Base-by-base conservation (phyloP, 208 protist genomes). In the Acanthamoeba lenticulata region DNA sequence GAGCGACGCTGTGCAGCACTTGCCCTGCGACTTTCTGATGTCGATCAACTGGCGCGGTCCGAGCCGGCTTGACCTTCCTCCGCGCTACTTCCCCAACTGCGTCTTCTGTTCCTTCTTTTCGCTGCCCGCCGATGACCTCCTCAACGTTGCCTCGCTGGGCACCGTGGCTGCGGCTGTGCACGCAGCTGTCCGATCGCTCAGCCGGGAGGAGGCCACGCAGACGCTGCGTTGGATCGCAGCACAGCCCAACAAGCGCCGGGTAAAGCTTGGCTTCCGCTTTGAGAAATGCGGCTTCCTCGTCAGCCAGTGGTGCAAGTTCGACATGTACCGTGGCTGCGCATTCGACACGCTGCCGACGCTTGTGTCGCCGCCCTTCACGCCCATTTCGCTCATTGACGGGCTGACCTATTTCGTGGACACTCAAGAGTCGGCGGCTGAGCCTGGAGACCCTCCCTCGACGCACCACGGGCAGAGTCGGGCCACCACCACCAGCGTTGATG, bases 291-390 rank as follows among this genome's bases (percentile, higher is more conserved):
- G 89, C 72, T 93, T 93, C 89, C 42, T 93, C 45, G 62, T 93
- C 44, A 86, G 67, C 67, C 89, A 93, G 89, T 93, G 89, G 89
- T 83, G 34, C 89, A 93, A 93, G 72, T 93, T 93, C 49, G 89
- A 93, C 52, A 85, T 85, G 60, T 93, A 93, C 47, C 24, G 93
- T 13, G 72, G 72, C 34, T 24, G 17, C 47, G 67, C 83, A 9
- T 83, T 93, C 49, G 89, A 93, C n/a, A 15, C 49, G 29, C 67
- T 42, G 52, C 89, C 89, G 62, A 21, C 62, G n/a, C 32, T 93
- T 0, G 89, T 93, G 62, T 38, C 32, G n/a, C 21, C 89, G 72
- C 89, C 89, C 27, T 93, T 93, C 89, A 93, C 89, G 62, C 89
- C 89, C 17, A 93, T 93, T 45, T 93, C 40, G 67, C 72, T 93